These are phyloP conservation scores for Plasmodium fragile DNA, from an alignment of 169 alveolate genomes.

Conservation along the genomic window DNA sequence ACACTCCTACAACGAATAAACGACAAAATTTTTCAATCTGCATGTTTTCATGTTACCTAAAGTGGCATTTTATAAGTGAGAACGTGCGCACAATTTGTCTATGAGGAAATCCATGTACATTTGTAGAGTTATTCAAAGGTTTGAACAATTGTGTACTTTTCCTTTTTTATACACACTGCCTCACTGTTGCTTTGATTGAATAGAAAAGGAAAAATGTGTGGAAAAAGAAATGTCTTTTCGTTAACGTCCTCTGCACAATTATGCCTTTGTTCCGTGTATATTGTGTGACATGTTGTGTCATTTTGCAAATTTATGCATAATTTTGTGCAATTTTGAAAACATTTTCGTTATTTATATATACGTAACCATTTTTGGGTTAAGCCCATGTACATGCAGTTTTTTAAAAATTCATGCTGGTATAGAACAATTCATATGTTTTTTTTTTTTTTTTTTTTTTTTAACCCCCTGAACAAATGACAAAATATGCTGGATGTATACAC, in stretches of 20 bases:
- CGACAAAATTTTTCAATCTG: background rate
- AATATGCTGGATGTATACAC: background rate
- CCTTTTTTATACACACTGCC: background rate
- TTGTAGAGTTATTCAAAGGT: background rate
- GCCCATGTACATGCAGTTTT: slow-evolving; percentile 58
- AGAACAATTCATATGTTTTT: slow-evolving; percentile 16
- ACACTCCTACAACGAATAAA: background rate
- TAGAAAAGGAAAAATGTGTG: background rate
- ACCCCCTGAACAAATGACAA: slow-evolving; percentile 27
- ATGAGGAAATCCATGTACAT: background rate
- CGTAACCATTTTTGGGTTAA: background rate
- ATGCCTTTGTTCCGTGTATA: background rate
- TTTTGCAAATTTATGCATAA: background rate
- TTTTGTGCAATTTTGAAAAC: background rate
- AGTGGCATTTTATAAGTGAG: background rate
- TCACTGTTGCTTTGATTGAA: background rate
- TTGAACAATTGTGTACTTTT: background rate
- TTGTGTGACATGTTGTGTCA: background rate
- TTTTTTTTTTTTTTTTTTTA: slow-evolving; percentile 16
- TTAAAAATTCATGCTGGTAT: background rate
- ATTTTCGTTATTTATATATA: background rate
- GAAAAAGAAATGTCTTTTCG: background rate
- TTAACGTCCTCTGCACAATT: background rate
- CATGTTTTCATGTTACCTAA: background rate
- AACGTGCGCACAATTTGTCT: background rate